Evolutionary conservation across 352 stramenopile genomes (phyloP), one percentile per base, ranked within the genome.

Genomic region (Globisporangium alternatum): DNA sequence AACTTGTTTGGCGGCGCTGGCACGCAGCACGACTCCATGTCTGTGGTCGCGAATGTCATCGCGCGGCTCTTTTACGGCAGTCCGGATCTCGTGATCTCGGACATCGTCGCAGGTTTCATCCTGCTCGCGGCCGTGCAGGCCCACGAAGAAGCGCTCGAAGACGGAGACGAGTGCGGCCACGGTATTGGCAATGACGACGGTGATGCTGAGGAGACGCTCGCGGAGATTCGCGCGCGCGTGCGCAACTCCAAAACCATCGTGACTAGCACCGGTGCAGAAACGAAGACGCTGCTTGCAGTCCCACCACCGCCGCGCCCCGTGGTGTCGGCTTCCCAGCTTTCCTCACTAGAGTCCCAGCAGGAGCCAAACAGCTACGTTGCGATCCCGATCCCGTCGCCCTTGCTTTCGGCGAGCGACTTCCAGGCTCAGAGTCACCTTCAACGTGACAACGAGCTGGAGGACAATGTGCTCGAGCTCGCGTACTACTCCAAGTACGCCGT

Each of bases 21-120:
- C n/a, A 96, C 86, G 15, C 78, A 87, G 44, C 85, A 92, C 60
- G 88, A 95, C 70, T 92, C 84, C 41, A 96, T 96, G 86, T 93
- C 88, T 0, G 83, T 93, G 12, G 88, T 96, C 54, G 88, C 88
- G 1, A 92, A 89, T 22, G 88, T 96, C 25, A 80, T 95, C 53
- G 88, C 86, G 10, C 77, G 86, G 10, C 80, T 96, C 43, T 96
- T 96, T 51, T 94, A 95, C 60, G 88, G 88, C 13, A 95, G 82
- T 56, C 88, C 86, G 3, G 86, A 96, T 57, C 81, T 96, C 35
- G 88, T 96, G 19, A 90, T 95, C 43, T 96, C 88, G 63, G 88
- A 96, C 57, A 93, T 96, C 60, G 78, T 95, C 30, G 88, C 88
- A 0, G 88, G 88, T 1, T 96, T 95, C 57, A 83, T 96, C 37